phyloP scores from a whole-genome alignment of 2,329 filamentous ascomycete species.

The Delphinella strobiligena region DNA sequence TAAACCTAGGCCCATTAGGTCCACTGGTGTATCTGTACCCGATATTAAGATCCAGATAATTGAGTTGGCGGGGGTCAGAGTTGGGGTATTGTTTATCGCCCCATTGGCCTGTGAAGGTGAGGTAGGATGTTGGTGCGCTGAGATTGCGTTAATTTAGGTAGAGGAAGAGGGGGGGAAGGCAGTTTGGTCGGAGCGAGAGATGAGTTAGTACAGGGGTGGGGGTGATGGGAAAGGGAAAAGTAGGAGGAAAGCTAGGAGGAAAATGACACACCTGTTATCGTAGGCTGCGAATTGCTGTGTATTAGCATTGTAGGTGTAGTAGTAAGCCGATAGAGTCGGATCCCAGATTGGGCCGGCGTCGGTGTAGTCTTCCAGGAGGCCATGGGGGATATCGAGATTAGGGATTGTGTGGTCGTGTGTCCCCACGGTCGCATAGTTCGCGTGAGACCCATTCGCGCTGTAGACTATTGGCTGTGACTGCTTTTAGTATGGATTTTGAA shows the following conservation, averaged over 20 bases:
- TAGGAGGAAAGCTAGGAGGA: no score
- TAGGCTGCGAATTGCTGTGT: slow-evolving; percentile 36
- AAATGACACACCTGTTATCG: slow-evolving; percentile 15
- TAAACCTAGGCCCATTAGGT: slow-evolving; percentile 50
- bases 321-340: slow-evolving; percentile 42
- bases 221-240: no score
- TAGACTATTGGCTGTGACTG: slow-evolving; percentile 40
- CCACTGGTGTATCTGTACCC: slow-evolving; percentile 41
- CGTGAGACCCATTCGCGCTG: slow-evolving; percentile 49
- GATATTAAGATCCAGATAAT: slow-evolving; percentile 25
- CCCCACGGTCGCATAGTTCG: slow-evolving; percentile 49
- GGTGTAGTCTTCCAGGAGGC: slow-evolving; percentile 43
- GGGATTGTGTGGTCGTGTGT: slow-evolving; percentile 53
- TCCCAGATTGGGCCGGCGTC: slow-evolving; percentile 49
- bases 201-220: no score
- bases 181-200: no score
- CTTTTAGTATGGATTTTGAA: slow-evolving; percentile 1
- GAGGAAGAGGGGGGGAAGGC: no score
- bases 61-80: slow-evolving; percentile 35
- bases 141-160: no score
- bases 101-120: slow-evolving; percentile 48
- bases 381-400: slow-evolving; percentile 42
- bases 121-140: slow-evolving; percentile 38
- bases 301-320: slow-evolving; percentile 39
- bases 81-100: slow-evolving; percentile 48